Evolutionary conservation across 352 stramenopile species (phyloP), one percentile per base, ranked within the genome.

Genomic region (Pythium oligandrum): DNA sequence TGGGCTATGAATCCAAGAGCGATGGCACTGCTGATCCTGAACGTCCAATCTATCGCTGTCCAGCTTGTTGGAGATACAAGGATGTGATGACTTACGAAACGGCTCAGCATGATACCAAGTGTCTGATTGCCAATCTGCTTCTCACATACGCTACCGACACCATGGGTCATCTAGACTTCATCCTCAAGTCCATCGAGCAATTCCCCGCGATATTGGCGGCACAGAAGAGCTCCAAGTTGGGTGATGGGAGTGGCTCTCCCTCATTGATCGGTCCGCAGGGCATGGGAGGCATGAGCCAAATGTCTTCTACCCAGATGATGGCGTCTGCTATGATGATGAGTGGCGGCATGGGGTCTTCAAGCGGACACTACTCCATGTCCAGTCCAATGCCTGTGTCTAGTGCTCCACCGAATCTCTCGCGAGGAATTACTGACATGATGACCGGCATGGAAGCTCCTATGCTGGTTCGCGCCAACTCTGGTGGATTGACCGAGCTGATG

Each of bases 31-130:
- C 79, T 1, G 80, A 93, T 43, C 71, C 73, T 0, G 80, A 93
- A 38, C 73, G 80, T 34, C 76, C 80, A 7, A 91, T 93, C 47
- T 93, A 91, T 42, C 83, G 83, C 0, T 93, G 83, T 51, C 83
- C 83, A 1, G 78, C 83, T 0, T 93, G 83, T 59, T 91, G 80
- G 80, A 68, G 80, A 42, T 90, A 91, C 71, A 91, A 93, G 55
- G 78, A 90, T 48, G 70, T 83, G 44, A 88, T 93, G 76, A 91
- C 83, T 9, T 90, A 87, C 50, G 80, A 93, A 26, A 86, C 76
- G 17, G 79, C 82, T 5, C 78, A 91, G 39, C 83, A 93, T 61
- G 83, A 93, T 50, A 81, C 73, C 30, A 91, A 91, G 68, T 93
- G 83, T 39, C 44, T 91, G 46, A 91, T 93, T 37, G 83, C 83